Evolutionary conservation across 192 early-diverging fungal species (phyloP).

Genomic region (Mortierella alpina): DNA sequence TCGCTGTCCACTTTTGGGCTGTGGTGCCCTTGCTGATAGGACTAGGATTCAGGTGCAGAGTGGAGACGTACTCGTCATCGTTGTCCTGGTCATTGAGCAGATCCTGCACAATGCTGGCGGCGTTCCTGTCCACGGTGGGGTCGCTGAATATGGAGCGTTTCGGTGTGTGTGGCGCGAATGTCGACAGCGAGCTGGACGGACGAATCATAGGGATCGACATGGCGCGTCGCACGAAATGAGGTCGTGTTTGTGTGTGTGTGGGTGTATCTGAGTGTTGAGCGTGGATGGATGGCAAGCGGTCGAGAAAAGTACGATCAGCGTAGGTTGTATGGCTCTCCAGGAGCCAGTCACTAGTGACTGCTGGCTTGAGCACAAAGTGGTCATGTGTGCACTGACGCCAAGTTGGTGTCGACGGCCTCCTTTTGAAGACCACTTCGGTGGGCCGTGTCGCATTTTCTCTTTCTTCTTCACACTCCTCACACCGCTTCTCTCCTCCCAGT

Average conservation of each 20-base stretch:
- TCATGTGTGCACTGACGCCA: no score
- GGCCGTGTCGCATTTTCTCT: no score
- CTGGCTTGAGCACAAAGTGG: no score
- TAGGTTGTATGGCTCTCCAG: no score
- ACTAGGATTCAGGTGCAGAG: conserved; percentile 30
- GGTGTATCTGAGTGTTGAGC: neutral
- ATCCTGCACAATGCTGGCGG: conserved; percentile 7
- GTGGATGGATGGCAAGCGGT: no score
- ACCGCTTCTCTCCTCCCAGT: no score
- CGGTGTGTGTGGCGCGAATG: conserved; percentile 2
- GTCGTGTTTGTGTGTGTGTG: neutral
- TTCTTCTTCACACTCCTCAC: no score
- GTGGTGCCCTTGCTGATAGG: conserved; percentile 36
- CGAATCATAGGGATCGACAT: conserved; percentile 46
- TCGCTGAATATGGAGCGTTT: conserved; percentile 34
- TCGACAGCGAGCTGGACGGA: conserved; percentile 22
- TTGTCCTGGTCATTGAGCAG: conserved; percentile 9
- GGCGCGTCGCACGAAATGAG: neutral
- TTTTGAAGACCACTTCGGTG: no score
- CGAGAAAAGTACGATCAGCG: no score
- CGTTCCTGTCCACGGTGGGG: conserved; percentile 29
- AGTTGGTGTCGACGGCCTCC: no score
- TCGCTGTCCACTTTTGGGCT: conserved; percentile 21
- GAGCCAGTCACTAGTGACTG: no score
- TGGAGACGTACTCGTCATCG: conserved; percentile 19